These are phyloP conservation scores for Irpex sp. DNA, from an alignment of 1,284 basidiomycete genomes.

Conservation along the genomic window DNA sequence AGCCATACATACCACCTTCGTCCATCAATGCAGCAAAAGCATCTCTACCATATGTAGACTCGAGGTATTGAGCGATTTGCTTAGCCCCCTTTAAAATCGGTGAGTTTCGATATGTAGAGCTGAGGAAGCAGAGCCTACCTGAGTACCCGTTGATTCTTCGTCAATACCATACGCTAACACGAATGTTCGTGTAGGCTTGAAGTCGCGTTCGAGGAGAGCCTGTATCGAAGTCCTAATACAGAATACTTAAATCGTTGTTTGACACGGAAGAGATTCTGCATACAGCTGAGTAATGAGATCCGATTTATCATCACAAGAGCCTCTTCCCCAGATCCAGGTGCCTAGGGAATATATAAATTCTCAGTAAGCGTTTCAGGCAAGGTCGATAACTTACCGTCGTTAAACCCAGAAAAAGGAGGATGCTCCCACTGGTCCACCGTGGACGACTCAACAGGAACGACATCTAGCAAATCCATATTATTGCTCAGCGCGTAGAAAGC, in stretches of 20 bases:
- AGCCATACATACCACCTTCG: conserved; percentile 46
- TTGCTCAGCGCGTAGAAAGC: background rate
- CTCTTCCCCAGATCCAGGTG: conserved; percentile 70
- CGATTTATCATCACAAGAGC: conserved; percentile 69
- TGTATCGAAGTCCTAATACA: conserved; percentile 55
- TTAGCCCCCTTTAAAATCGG: conserved; percentile 50
- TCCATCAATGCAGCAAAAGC: conserved; percentile 64
- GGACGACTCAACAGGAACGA: conserved; percentile 62
- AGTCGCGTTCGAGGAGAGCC: conserved; percentile 55
- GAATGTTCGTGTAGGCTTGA: conserved; percentile 59
- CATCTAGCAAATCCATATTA: conserved; percentile 42
- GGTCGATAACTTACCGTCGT: conserved; percentile 33
- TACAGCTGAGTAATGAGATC: conserved; percentile 65
- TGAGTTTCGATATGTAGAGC: no score
- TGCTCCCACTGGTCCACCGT: conserved; percentile 60
- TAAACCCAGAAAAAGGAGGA: conserved; percentile 42
- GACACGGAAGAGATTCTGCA: conserved; percentile 20
- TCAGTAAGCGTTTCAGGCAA: background rate
- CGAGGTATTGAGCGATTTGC: conserved; percentile 51
- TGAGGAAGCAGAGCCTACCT: background rate
- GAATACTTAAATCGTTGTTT: background rate
- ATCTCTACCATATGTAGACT: conserved; percentile 57
- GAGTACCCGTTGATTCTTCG: conserved; percentile 59
- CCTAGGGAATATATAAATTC: conserved; percentile 34
- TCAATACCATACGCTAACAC: conserved; percentile 78